Evolutionary conservation across 2,329 filamentous ascomycete genomes (phyloP).

Genomic region (Huntiella omanensis): DNA sequence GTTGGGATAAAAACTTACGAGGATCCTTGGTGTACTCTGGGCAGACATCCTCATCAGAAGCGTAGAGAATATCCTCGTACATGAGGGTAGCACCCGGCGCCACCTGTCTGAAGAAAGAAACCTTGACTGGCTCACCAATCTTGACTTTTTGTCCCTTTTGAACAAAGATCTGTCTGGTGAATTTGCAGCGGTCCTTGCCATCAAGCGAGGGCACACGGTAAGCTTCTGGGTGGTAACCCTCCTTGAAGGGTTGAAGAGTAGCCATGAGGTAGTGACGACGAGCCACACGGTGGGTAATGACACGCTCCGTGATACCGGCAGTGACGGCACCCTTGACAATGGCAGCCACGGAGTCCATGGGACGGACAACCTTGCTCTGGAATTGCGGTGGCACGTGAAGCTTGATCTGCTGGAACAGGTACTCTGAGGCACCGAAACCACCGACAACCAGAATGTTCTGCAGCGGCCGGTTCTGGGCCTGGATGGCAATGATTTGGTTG

Average conservation of each 20-base stretch:
- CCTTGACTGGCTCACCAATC: constrained; percentile 97
- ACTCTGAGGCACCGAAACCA: constrained; percentile 95
- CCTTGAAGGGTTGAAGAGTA: constrained; percentile 94
- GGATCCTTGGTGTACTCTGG: constrained; percentile 99
- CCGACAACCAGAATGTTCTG: constrained; percentile 96
- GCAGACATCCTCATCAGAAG: constrained; percentile 93
- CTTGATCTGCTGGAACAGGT: constrained; percentile 98
- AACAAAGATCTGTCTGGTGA: constrained; percentile 94
- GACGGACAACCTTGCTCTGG: constrained; percentile 92
- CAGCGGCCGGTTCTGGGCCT: constrained; percentile 81
- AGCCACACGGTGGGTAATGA: constrained; percentile 91
- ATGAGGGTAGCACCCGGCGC: constrained; percentile 92
- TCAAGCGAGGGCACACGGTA: constrained; percentile 94
- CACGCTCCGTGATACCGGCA: constrained; percentile 89
- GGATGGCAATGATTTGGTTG: constrained; percentile 97
- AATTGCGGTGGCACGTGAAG: constrained; percentile 95
- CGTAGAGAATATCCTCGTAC: constrained; percentile 97
- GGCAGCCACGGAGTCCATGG: constrained; percentile 96
- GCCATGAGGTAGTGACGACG: constrained; percentile 98
- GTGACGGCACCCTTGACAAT: constrained; percentile 98
- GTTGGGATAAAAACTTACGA: constrained; percentile 43
- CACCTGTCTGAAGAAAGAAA: constrained; percentile 95
- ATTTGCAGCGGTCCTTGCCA: constrained; percentile 96
- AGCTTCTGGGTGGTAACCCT: constrained; percentile 93
- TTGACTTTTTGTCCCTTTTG: constrained; percentile 98